phyloP scores from a whole-genome alignment of 2,329 filamentous ascomycete species.

The Claviceps sp. region DNA sequence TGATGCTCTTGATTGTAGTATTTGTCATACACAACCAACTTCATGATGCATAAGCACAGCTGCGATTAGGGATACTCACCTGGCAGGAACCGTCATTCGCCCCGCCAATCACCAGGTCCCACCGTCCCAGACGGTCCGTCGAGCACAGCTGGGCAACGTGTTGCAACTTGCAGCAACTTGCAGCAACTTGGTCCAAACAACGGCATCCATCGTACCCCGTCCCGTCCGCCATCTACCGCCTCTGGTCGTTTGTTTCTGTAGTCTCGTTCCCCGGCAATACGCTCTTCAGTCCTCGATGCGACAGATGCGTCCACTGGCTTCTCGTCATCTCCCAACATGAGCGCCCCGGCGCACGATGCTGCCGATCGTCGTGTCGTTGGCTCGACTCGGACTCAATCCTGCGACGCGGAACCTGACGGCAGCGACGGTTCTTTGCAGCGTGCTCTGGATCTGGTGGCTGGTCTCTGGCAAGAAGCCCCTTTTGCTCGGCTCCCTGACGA shows the following conservation, averaged over 20 bases:
- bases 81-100: too few relatives aligned
- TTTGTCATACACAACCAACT: too few relatives aligned
- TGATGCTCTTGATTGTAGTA: too few relatives aligned
- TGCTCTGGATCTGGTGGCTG: conserved; percentile 38
- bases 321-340: conserved; percentile 3
- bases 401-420: background rate
- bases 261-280: background rate
- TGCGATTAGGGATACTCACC: too few relatives aligned
- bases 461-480: conserved; percentile 47
- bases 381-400: background rate
- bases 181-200: background rate
- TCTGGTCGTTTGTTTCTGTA: background rate
- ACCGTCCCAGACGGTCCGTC: too few relatives aligned
- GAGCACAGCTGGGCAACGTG: too few relatives aligned
- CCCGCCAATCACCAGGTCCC: too few relatives aligned
- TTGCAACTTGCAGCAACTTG: background rate
- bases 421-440: conserved; percentile 7
- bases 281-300: background rate
- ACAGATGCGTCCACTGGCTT: conserved; percentile 4
- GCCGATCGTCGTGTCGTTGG: conserved; percentile 4
- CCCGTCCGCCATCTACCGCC: background rate
- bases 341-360: conserved; percentile 7
- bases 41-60: too few relatives aligned
- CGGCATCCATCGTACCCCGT: background rate
- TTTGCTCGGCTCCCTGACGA: conserved; percentile 47